Base-by-base conservation (phyloP, 1,139 yeast species). In the Hyphopichia wangnamkhiaoensis region DNA sequence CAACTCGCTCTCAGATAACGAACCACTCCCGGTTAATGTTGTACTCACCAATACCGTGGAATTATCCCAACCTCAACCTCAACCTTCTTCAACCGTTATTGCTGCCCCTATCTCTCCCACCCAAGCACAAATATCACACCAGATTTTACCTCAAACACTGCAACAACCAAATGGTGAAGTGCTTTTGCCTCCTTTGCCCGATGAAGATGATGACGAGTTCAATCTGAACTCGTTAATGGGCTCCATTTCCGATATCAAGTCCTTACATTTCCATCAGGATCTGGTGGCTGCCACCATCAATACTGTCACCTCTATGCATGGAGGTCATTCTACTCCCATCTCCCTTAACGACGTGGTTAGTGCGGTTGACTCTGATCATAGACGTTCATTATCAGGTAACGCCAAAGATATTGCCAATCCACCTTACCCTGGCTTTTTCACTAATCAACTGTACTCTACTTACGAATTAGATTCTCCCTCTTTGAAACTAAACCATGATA, bases 121-220 rank as follows among this genome's bases (percentile, higher is more conserved):
- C 25, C 17, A 24, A 10, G 33, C 28, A 12, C 30, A 36, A 34
- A 27, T 10, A 21, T 10, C 24, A 21, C 10, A 21, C 10, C 9
- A 10, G 10, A 21, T 21, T 10, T 7, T 10, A 21, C 24, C 10
- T 21, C n/a, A n/a, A 21, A 21, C 10, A 35, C 3, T 3, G 21
- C 5, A 19, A 23, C 16, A 18, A 17, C 30, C n/a, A n/a, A 46
- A 47, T 31, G 40, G 40, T n/a, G 73, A 68, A 41, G 46, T 57
- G 7, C 53, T 68, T 23, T 57, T 69, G 37, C 75, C 75, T 2
- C 75, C 75, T 5, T 51, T 69, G 31, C 75, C 75, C 3, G 60
- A 56, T 25, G 58, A 49, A 31, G 50, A 44, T 10, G 46, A 37
- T n/a, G 48, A 35, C 29, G 42, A 19, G 21, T 32, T 27, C 38